Conservation (phyloP, 2,329 filamentous ascomycete species). For the Paecilomyces sp. region DNA sequence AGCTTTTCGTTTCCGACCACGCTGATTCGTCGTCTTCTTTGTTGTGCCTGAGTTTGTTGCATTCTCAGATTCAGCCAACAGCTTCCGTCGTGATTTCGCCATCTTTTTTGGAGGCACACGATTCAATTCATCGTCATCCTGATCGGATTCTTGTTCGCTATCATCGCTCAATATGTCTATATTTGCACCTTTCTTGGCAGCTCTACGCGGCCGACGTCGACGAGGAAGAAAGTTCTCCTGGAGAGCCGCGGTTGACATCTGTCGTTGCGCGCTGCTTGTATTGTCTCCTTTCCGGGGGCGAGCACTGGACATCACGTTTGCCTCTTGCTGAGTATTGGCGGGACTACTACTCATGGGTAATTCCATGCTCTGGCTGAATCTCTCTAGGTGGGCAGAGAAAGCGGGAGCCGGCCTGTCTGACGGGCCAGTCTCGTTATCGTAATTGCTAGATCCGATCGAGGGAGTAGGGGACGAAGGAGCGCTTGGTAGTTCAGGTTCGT, state of each 20-base stretch:
- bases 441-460: conserved; percentile 7
- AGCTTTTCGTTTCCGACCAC: conserved; percentile 10
- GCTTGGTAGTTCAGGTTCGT: conserved; percentile 20
- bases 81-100: conserved; percentile 11
- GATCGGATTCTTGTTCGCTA: conserved; percentile 16
- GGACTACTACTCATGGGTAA: conserved; percentile 31
- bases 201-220: conserved; percentile 18
- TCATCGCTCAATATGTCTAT: conserved; percentile 18
- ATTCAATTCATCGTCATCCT: conserved; percentile 31
- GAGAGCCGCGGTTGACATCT: conserved; percentile 27
- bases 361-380: conserved; percentile 28
- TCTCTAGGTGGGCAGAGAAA: conserved; percentile 11
- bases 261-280: conserved; percentile 4
- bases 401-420: conserved; percentile 6
- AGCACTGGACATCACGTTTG: neutral
- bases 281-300: conserved; percentile 4
- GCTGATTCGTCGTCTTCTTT: conserved; percentile 9
- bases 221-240: conserved; percentile 29
- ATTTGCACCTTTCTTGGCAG: conserved; percentile 9
- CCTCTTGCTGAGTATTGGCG: neutral
- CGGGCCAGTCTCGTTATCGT: conserved; percentile 1
- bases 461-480: conserved; percentile 11
- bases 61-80: conserved; percentile 12
- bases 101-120: conserved; percentile 15
- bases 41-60: conserved; percentile 11